Conservation (phyloP, 108 stramenopile genomes). For the Thalassiosira profunda region DNA sequence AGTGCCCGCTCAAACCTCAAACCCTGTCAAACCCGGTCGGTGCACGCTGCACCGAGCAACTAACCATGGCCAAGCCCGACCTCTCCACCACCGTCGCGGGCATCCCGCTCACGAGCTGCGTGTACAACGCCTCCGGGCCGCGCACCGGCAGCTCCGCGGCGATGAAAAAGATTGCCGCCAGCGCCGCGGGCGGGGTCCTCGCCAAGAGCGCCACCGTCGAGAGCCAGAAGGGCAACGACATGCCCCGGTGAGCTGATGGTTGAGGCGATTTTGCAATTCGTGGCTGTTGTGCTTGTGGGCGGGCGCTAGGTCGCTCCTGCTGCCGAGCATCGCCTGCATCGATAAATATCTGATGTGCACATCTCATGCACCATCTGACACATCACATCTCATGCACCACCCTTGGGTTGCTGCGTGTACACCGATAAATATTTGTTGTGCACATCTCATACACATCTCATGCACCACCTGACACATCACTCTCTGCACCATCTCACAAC, state of each 20-base stretch:
- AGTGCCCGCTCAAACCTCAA: too few relatives aligned
- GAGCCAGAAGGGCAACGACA: constrained; percentile 82
- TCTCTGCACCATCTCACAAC: not conserved
- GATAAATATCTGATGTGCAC: too few relatives aligned
- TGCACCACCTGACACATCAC: not conserved
- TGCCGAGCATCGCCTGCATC: too few relatives aligned
- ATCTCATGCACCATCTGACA: too few relatives aligned
- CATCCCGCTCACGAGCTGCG: constrained; percentile 65
- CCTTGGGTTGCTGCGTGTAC: too few relatives aligned
- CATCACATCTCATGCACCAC: too few relatives aligned
- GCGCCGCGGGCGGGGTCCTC: constrained; percentile 72
- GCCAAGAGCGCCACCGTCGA: constrained; percentile 85
- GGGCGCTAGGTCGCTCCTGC: too few relatives aligned
- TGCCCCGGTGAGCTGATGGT: constrained; percentile 59
- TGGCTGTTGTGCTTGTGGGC: not conserved
- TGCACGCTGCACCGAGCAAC: too few relatives aligned
- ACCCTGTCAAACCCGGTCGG: too few relatives aligned
- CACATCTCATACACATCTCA: too few relatives aligned
- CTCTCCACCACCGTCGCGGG: constrained; percentile 73
- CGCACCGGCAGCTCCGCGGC: constrained; percentile 86
- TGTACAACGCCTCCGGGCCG: constrained; percentile 95
- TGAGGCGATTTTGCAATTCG: too few relatives aligned
- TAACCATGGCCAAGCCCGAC: constrained; percentile 37
- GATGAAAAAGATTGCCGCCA: constrained; percentile 80
- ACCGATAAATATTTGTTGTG: too few relatives aligned